These are phyloP conservation scores for Gnomoniopsis smithogilvyi DNA, from an alignment of 2,329 filamentous ascomycete species.

Conservation along the genomic window DNA sequence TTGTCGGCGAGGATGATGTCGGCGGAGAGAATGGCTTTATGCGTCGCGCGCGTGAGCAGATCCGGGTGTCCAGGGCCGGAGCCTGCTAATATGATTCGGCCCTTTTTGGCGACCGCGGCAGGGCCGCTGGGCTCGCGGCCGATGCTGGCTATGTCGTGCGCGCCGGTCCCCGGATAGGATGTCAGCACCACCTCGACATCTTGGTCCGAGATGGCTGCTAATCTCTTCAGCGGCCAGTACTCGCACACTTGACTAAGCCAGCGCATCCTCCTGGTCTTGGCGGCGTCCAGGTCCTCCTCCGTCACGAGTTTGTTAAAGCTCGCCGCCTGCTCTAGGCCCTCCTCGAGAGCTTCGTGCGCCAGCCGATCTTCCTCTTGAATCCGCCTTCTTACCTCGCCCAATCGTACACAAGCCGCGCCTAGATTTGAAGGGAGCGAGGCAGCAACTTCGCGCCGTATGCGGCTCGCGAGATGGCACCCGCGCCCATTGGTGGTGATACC, in stretches of 20 bases:
- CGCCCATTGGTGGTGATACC: constrained; percentile 94
- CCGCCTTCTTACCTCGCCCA: constrained; percentile 69
- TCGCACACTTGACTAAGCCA: constrained; percentile 97
- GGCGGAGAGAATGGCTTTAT: constrained; percentile 71
- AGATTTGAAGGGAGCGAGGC: constrained; percentile 72
- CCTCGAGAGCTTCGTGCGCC: constrained; percentile 36
- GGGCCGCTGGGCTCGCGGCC: constrained; percentile 18
- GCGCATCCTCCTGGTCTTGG: constrained; percentile 77
- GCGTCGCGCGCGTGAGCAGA: constrained; percentile 78
- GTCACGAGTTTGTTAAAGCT: constrained; percentile 81
- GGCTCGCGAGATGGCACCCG: constrained; percentile 88
- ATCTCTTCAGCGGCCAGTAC: constrained; percentile 88
- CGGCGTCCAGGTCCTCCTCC: constrained; percentile 68
- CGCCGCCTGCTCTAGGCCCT: constrained; percentile 71
- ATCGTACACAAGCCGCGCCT: constrained; percentile 70
- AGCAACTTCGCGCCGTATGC: constrained; percentile 85
- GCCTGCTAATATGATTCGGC: constrained; percentile 82
- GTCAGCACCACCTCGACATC: constrained; percentile 76
- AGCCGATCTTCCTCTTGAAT: constrained; percentile 72
- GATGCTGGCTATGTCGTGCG: constrained; percentile 15
- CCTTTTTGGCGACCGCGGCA: constrained; percentile 29
- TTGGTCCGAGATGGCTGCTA: constrained; percentile 74
- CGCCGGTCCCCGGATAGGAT: constrained; percentile 52
- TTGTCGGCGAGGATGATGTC: constrained; percentile 84
- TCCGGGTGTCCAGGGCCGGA: constrained; percentile 92